Conservation (phyloP, 495 filamentous ascomycete genomes). For the Hypomontagnella monticulosa region DNA sequence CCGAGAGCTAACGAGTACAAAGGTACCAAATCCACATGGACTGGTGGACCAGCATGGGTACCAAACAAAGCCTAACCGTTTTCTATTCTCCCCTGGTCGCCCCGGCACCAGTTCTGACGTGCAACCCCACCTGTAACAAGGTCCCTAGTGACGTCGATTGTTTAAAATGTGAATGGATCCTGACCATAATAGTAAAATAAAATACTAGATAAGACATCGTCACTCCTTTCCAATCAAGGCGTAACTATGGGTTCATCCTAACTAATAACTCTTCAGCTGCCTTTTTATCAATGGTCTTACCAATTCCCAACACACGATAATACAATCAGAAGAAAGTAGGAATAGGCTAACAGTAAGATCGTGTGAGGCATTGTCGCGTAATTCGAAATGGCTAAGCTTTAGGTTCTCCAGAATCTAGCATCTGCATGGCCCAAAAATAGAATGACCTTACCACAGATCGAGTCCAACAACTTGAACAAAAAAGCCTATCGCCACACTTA, state of each 20-base stretch:
- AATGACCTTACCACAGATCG: slow-evolving; percentile 12
- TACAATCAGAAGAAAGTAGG: neutral
- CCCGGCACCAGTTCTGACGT: slow-evolving; percentile 27
- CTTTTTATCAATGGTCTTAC: neutral
- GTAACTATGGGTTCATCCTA: slow-evolving; percentile 7
- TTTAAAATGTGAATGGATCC: neutral
- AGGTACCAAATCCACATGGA: slow-evolving; percentile 1
- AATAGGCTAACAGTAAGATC: slow-evolving; percentile 9
- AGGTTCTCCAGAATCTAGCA: slow-evolving; percentile 24
- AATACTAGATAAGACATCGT: neutral
- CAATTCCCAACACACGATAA: neutral
- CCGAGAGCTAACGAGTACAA: slow-evolving; percentile 1
- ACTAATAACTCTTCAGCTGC: neutral
- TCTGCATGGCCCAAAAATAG: slow-evolving; percentile 35
- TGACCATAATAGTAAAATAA: neutral
- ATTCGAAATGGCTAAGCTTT: slow-evolving; percentile 5
- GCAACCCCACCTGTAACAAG: slow-evolving; percentile 14
- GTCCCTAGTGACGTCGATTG: slow-evolving; percentile 37
- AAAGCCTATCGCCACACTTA: slow-evolving; percentile 31
- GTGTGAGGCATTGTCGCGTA: slow-evolving; percentile 26
- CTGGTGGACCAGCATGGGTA: neutral
- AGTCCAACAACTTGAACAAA: slow-evolving; percentile 2
- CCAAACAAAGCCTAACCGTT: slow-evolving; percentile 37
- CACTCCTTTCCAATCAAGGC: neutral
- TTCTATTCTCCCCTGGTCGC: slow-evolving; percentile 21